Evolutionary conservation across 2,329 filamentous ascomycete genomes (phyloP), one percentile per base, ranked within the genome.

Genomic region (Fusarium solani-melongenae): DNA sequence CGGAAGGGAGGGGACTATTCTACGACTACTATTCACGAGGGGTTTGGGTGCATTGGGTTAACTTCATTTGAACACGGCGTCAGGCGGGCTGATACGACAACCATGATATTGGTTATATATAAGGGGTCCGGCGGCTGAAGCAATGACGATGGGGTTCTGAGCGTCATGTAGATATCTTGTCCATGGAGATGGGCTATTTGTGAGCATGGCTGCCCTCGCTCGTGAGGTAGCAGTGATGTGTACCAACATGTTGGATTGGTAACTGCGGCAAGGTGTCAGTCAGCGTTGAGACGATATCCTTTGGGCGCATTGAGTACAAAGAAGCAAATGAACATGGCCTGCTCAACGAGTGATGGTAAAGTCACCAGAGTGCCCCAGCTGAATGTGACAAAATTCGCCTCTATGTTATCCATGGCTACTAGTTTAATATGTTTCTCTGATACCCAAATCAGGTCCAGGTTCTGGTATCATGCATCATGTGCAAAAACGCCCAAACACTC

Each of bases 1-100:
- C 56, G 66, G 60, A 55, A 22, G 22, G 53, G 46, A 58, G 60
- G 53, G 46, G 66, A 64, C 63, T 56, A 63, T 72, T 64, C 65
- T 60, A 67, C 51, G 62, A 73, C 46, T 62, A 51, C 36, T 70
- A 62, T 62, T 61, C 56, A 70, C 41, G 39, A 62, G 61, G 58
- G 69, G 53, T 49, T 66, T 20, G 27, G 70, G 70, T 75, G 63
- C 69, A 75, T 73, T 29, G 62, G 72, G 22, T 71, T 56, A 67
- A 64, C 46, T 73, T 73, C 53, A 36, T 31, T 66, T 72, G 64
- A 58, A 72, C 58, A 70, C 67, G 72, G 72, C 72, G 72, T 74
- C 66, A 31, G 69, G 41, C 20, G 69, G 64, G 60, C 64, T 70
- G 41, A 36, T 62, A 62, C 39, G 56, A 62, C 27, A 41, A 53